Evolutionary conservation across 169 alveolate genomes (phyloP).

Genomic region (Eimeria falciformis): DNA sequence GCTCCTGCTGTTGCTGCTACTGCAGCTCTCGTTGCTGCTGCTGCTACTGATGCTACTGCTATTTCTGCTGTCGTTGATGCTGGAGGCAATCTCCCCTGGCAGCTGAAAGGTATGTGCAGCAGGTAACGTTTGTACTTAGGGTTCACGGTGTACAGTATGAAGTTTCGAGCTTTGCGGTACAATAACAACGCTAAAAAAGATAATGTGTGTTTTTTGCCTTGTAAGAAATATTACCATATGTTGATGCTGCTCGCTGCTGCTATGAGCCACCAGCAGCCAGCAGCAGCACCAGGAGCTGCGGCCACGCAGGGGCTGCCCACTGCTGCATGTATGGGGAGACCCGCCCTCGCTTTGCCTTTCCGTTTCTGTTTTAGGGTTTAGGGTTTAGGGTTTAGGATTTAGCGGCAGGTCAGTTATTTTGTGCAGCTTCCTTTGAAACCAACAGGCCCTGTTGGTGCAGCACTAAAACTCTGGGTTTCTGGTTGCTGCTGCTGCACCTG

Average conservation of each 20-base stretch:
- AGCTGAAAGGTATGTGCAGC: too few species aligned
- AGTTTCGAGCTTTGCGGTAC: too few species aligned
- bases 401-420: background rate
- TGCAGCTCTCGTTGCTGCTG: background rate
- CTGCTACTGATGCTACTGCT: background rate
- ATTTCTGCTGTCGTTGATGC: too few species aligned
- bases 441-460: background rate
- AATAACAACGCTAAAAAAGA: too few species aligned
- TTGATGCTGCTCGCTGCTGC: too few species aligned
- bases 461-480: background rate
- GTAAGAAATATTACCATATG: too few species aligned
- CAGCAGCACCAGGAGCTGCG: background rate
- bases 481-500: background rate
- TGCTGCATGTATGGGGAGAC: background rate
- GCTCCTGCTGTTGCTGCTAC: background rate
- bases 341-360: background rate
- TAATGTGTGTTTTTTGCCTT: too few species aligned
- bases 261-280: too few species aligned
- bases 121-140: too few species aligned
- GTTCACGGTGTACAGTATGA: too few species aligned
- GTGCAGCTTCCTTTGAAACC: background rate
- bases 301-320: background rate
- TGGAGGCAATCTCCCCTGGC: too few species aligned
- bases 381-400: background rate
- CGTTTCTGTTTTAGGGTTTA: background rate